Evolutionary conservation across 345 rosid genomes (phyloP).

Genomic region (Citrus inodora): DNA sequence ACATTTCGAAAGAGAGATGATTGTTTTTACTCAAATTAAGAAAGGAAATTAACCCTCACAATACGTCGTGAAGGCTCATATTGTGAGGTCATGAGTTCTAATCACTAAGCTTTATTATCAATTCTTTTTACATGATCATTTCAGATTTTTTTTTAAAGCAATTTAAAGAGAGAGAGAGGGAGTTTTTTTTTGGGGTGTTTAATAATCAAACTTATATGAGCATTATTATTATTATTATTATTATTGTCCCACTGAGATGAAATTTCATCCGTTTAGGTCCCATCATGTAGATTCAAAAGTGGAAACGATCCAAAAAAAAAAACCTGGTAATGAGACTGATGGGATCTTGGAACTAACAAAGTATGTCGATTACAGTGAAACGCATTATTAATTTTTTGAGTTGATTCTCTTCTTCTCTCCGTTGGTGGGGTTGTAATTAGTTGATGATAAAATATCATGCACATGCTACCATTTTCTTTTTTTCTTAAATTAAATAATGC

Average conservation of each 20-base stretch:
- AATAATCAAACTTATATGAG: too few relatives aligned
- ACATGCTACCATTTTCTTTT: too few relatives aligned
- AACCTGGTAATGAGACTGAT: not conserved
- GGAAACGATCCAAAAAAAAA: not conserved
- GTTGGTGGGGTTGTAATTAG: not conserved
- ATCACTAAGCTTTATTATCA: not conserved
- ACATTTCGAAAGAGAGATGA: too few relatives aligned
- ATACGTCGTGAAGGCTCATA: too few relatives aligned
- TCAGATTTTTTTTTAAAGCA: not conserved
- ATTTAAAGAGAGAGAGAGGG: too few relatives aligned
- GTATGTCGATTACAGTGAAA: not conserved
- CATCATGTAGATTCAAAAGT: not conserved
- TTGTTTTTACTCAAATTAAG: accelerated
- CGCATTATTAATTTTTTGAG: not conserved
- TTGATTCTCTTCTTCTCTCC: not conserved
- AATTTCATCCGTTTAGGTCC: not conserved
- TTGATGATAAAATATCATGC: too few relatives aligned
- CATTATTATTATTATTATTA: not conserved
- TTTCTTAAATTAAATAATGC: too few relatives aligned
- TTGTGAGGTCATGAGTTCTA: too few relatives aligned
- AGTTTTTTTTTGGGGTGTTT: too few relatives aligned
- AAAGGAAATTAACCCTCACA: accelerated
- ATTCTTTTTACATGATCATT: not conserved
- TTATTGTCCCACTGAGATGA: not conserved
- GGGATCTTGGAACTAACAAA: conserved; percentile 10